Base-by-base conservation (phyloP, 768 basidiomycete genomes). In the Hemileccinum impolitum region DNA sequence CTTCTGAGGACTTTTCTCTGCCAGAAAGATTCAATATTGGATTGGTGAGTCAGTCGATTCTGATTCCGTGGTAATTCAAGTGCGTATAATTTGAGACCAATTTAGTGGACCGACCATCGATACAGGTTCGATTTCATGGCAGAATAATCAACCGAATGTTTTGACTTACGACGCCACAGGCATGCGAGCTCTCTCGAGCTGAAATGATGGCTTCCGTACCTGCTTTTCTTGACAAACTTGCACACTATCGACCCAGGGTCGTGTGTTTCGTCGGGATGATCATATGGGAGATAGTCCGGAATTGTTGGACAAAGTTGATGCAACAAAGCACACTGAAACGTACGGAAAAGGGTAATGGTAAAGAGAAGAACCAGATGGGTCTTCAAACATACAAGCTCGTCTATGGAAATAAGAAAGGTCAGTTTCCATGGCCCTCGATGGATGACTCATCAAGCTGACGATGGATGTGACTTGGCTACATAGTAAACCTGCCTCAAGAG, bases 221-320 rank as follows among this genome's bases (percentile, higher is more conserved):
- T 1, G 52, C 59, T 1, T 70, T 93, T 7, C 71, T 92, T 0
- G 55, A 57, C 18, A 93, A 91, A 61, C 68, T 94, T 17, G 59
- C 67, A 0, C 67, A 61, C 9, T 75, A 75, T 54, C 75, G 75
- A 11, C 91, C 91, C 0, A 72, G 73, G 4, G 70, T 93, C 6
- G 75, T 90, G 0, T 90, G 88, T 59, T 87, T 93, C 57, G 83
- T 92, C 2, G 91, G 92, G 2, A 72, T 88, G 51, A 74, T 75
- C 9, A 90, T 93, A 28, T 82, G 80, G 78, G 57, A 66, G 5
- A 52, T 60, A 17, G 55, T 70, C 44, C 58, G 65, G 69, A 75
- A 34, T 62, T 71, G 50, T 50, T 57, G 55, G 63, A 73, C 36
- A 54, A 76, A 56, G 53, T 64, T 36, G 43, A 63, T 45, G 13